Percentiles rank a stretch among this genome's conserved stretches.
phyloP scores from a whole-genome alignment of 2,329 filamentous ascomycete species.

The Penicillium vulpinum region DNA sequence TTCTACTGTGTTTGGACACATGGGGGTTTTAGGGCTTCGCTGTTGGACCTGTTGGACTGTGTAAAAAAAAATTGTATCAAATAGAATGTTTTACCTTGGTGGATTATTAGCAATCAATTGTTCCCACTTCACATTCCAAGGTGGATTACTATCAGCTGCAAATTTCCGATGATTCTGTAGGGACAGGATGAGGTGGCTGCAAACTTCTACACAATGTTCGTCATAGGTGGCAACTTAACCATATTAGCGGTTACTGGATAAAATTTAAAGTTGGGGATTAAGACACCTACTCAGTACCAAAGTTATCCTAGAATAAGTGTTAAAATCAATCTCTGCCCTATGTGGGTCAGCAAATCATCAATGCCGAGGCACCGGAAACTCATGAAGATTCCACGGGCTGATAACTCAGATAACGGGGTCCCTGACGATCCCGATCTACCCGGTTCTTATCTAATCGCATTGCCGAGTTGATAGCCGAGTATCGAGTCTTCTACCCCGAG shows the following conservation, averaged over 20 bases:
- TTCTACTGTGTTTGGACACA: background rate
- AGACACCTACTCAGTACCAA: background rate
- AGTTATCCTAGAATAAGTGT: background rate
- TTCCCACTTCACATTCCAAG: background rate
- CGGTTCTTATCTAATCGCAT: background rate
- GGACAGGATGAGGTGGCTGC: background rate
- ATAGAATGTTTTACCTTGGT: background rate
- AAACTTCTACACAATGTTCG: background rate
- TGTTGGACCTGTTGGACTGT: too few species aligned
- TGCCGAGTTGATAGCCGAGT: background rate
- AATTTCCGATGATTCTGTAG: background rate
- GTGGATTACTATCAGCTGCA: background rate
- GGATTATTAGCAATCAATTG: background rate
- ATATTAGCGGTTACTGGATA: background rate
- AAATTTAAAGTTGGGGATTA: background rate
- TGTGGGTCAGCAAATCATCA: background rate
- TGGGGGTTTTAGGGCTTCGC: background rate
- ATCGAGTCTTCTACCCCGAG: background rate
- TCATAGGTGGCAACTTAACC: background rate
- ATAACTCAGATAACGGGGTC: background rate
- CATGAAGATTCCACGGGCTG: background rate
- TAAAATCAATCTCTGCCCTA: background rate
- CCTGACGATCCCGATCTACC: conserved; percentile 7
- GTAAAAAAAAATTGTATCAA: too few species aligned
- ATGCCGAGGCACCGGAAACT: background rate